Conservation (phyloP, 2,329 filamentous ascomycete species). For the Colletotrichum phormii region DNA sequence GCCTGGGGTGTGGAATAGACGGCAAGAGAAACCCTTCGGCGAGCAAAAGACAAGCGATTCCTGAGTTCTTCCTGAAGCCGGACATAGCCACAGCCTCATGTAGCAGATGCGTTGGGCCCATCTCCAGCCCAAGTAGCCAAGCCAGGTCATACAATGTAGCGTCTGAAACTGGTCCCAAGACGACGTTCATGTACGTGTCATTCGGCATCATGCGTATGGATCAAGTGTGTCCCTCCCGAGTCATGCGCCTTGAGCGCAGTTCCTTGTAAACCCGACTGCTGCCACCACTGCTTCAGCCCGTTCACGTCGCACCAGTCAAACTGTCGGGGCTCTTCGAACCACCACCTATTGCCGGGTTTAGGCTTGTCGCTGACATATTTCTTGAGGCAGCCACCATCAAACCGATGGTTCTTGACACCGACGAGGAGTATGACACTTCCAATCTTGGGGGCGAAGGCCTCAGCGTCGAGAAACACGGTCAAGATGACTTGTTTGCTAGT, state of each 20-base stretch:
- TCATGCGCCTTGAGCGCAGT: slow-evolving; percentile 7
- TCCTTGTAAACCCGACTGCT: slow-evolving; percentile 16
- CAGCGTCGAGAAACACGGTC: slow-evolving; percentile 66
- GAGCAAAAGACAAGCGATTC: background rate
- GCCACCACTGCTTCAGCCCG: slow-evolving; percentile 60
- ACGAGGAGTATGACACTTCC: slow-evolving; percentile 64
- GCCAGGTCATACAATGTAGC: background rate
- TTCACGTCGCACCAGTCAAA: slow-evolving; percentile 63
- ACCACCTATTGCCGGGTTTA: slow-evolving; percentile 55
- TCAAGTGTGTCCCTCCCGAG: background rate
- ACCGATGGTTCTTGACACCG: slow-evolving; percentile 68
- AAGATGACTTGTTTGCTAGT: slow-evolving; percentile 64
- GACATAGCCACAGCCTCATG: background rate
- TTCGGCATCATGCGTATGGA: background rate
- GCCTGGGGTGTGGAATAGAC: slow-evolving; percentile 32
- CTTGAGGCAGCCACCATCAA: slow-evolving; percentile 60
- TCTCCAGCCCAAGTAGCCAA: background rate
- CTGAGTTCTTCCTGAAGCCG: background rate
- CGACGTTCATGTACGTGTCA: background rate
- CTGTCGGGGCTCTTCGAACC: slow-evolving; percentile 60
- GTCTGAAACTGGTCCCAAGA: slow-evolving; percentile 14
- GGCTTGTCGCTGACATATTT: slow-evolving; percentile 56
- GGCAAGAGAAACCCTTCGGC: background rate
- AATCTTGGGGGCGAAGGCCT: slow-evolving; percentile 57
- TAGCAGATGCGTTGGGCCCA: background rate